phyloP scores from a whole-genome alignment of 495 filamentous ascomycete species.

The Penicillium fimorum region DNA sequence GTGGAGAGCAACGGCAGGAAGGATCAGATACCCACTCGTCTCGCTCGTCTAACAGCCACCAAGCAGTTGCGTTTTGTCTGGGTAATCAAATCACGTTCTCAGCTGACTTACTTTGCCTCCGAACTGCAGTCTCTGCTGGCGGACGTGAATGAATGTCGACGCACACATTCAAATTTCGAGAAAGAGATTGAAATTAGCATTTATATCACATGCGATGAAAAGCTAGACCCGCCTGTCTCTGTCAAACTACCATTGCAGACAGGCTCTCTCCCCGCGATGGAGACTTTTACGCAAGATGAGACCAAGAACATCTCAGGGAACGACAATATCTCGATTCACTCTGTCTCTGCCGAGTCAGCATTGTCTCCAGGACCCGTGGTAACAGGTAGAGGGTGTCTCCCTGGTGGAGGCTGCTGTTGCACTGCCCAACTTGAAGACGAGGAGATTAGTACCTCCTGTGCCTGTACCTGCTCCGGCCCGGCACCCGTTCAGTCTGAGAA shows the following conservation, averaged over 20 bases:
- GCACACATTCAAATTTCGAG: conserved; percentile 28
- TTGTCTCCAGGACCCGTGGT: conserved; percentile 1
- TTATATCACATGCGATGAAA: conserved; percentile 61
- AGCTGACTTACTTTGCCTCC: conserved; percentile 66
- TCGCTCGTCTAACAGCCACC: conserved; percentile 45
- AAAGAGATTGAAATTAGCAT: conserved; percentile 54
- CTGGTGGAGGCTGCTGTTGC: conserved; percentile 53
- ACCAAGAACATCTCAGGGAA: conserved; percentile 10
- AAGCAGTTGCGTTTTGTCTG: conserved; percentile 69
- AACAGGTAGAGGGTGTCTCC: conserved; percentile 27
- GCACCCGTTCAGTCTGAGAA: conserved; percentile 12
- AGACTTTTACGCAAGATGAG: not conserved
- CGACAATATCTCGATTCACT: conserved; percentile 26
- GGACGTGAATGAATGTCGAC: conserved; percentile 43
- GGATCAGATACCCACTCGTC: not conserved
- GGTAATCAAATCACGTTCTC: conserved; percentile 65
- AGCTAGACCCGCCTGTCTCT: conserved; percentile 26
- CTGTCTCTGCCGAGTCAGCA: conserved; percentile 14
- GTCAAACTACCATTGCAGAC: not conserved
- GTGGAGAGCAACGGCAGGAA: conserved; percentile 11
- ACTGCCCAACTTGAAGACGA: conserved; percentile 50
- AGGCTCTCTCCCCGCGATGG: not conserved
- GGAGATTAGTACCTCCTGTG: conserved; percentile 29
- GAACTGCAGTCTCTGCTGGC: conserved; percentile 58
- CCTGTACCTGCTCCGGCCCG: conserved; percentile 33